Evolutionary conservation across 768 basidiomycete species (phyloP).

Genomic region (Psilocybe cubensis): DNA sequence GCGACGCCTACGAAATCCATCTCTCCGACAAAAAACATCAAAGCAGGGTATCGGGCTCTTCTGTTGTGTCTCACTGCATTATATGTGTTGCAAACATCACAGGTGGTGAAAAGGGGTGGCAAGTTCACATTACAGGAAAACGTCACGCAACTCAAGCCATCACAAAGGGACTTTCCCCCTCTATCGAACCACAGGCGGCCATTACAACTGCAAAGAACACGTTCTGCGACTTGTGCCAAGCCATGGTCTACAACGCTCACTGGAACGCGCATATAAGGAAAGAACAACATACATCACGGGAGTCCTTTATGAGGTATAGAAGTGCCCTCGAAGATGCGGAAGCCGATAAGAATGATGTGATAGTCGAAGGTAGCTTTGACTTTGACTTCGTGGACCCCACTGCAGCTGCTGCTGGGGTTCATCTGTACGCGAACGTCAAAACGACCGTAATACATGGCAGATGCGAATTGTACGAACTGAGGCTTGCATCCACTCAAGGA

Average conservation of each 20-base stretch:
- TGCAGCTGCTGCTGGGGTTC: constrained; percentile 28
- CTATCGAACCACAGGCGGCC: constrained; percentile 34
- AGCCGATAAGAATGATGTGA: constrained; percentile 56
- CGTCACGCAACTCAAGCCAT: constrained; percentile 14
- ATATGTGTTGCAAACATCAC: constrained; percentile 32
- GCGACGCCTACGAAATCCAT: constrained; percentile 30
- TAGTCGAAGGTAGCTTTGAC: constrained; percentile 46
- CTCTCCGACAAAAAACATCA: constrained; percentile 30
- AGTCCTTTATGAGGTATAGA: constrained; percentile 41
- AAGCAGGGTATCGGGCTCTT: constrained; percentile 25
- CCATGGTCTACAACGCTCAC: constrained; percentile 15
- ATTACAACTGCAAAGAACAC: constrained; percentile 13
- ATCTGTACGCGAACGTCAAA: constrained; percentile 22
- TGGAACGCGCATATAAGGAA: constrained; percentile 39
- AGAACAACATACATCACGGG: constrained; percentile 37
- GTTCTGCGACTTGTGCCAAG: constrained; percentile 33
- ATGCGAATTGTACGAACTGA: constrained; percentile 27
- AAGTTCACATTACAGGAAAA: constrained; percentile 16
- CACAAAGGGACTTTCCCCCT: constrained; percentile 22
- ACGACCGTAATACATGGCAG: constrained; percentile 33
- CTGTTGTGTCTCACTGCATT: constrained; percentile 27
- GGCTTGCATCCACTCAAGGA: constrained; percentile 36
- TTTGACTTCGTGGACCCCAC: constrained; percentile 53
- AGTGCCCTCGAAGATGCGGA: constrained; percentile 54
- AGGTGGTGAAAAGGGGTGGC: constrained; percentile 17